Base-by-base conservation (phyloP, 768 basidiomycete species). In the Solioccasus polychromus region DNA sequence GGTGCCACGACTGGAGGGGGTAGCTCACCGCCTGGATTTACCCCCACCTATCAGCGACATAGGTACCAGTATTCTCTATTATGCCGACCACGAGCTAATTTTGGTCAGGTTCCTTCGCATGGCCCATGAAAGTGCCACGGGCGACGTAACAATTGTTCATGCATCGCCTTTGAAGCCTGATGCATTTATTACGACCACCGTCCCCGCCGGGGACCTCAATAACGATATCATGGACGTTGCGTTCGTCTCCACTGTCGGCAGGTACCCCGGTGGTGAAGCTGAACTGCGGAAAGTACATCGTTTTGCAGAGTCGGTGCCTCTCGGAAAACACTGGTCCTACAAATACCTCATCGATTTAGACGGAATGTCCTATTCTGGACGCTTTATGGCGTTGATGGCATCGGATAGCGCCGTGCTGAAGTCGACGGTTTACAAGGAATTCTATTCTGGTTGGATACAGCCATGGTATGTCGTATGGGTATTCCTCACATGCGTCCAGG, bases 1-100 rank as follows among this genome's bases (percentile, higher is more conserved):
- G 96, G 96, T 10, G 92, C 93, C 3, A 95, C 92, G 0, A 98
- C 95, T 0, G 96, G 96, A 44, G 94, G 94, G 2, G 93, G 93
- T 24, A 88, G 77, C 50, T 84, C 84, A 30, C 93, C 93, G 1
- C 79, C 82, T 0, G 92, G 93, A 0, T 95, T 89, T 60, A 70
- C 88, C 3, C 68, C 80, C 2, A 78, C 82, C 52, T 96, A 93
- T 55, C 93, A 97, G 48, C 77, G 93, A 35, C 93, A 96, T 63
- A 75, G 92, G 83, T 85, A 52, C 31, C 60, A 59, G 10, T 39
- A 25, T 44, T 54, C 37, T 2, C n/a, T 17, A 23, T 35, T 10
- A 28, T 17, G 23, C 38, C 37, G 8, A 47, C 10, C 20, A 35
- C 43, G 20, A 25, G 7, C 24, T 9, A 14, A 26, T 25, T 7